These are phyloP conservation scores for Phenoliferia sp. DNA, from an alignment of 1,284 basidiomycete genomes.

Conservation along the genomic window DNA sequence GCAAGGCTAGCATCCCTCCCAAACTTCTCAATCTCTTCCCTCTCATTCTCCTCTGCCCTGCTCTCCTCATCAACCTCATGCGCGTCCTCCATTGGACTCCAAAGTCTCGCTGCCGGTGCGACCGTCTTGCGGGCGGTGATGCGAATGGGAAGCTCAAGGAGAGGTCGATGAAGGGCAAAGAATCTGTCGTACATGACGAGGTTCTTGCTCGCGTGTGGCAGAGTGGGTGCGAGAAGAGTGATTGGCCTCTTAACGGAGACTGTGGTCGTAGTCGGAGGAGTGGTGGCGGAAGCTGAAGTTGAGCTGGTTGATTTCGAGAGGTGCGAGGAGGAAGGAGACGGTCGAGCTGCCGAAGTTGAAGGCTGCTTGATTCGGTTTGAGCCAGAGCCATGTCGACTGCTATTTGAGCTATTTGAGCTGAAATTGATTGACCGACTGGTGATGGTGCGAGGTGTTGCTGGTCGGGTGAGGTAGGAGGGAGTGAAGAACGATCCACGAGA, in stretches of 20 bases:
- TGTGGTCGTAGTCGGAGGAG: background rate
- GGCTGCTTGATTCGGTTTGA: background rate
- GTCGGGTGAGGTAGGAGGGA: background rate
- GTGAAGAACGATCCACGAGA: slow-evolving; percentile 3
- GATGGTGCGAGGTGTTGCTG: background rate
- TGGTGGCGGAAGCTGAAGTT: background rate
- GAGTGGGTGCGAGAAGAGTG: slow-evolving; percentile 1
- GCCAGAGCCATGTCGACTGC: background rate
- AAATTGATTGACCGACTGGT: background rate
- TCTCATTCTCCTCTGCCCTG: background rate
- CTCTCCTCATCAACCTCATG: background rate
- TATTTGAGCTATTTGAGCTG: slow-evolving; percentile 1
- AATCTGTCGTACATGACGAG: slow-evolving; percentile 28
- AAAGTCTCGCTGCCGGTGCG: background rate
- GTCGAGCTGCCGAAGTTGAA: background rate
- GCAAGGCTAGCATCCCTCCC: background rate
- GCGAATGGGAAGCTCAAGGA: slow-evolving; percentile 30
- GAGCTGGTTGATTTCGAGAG: background rate
- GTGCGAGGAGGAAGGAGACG: background rate
- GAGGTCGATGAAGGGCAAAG: slow-evolving; percentile 29
- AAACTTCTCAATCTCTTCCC: background rate
- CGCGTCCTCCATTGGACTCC: background rate
- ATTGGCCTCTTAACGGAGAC: too few relatives aligned
- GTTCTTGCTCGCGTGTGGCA: slow-evolving; percentile 23
- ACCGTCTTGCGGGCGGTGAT: slow-evolving; percentile 14